Conservation (phyloP, 768 basidiomycete species). For the Coprinopsis cinerea region DNA sequence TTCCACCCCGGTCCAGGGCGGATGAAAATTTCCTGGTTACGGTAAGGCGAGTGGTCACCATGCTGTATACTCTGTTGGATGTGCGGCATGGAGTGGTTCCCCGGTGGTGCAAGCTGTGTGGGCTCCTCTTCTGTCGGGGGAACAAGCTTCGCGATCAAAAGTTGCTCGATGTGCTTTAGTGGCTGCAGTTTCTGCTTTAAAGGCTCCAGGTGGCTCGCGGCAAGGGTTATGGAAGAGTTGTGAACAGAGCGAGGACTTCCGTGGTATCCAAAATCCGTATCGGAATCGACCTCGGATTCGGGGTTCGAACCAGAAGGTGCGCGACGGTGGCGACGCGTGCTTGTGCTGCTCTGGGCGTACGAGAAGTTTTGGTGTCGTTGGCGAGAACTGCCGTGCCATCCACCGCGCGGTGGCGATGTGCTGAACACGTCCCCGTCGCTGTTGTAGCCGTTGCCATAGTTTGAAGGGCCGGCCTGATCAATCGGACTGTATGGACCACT, state of each 20-base stretch:
- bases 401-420: slow-evolving; percentile 14
- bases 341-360: slow-evolving; percentile 18
- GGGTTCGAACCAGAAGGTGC: slow-evolving; percentile 15
- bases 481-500: slow-evolving; percentile 4
- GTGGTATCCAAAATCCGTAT: slow-evolving; percentile 14
- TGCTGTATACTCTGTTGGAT: slow-evolving; percentile 10
- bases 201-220: slow-evolving; percentile 40
- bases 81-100: slow-evolving; percentile 12
- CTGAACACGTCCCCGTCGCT: slow-evolving; percentile 19
- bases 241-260: slow-evolving; percentile 9
- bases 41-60: slow-evolving; percentile 16
- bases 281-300: slow-evolving; percentile 21
- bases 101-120: slow-evolving; percentile 29
- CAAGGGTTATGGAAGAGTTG: slow-evolving; percentile 19
- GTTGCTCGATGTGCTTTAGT: slow-evolving; percentile 62
- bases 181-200: slow-evolving; percentile 59
- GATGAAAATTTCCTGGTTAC: slow-evolving; percentile 52
- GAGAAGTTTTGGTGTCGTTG: slow-evolving; percentile 11
- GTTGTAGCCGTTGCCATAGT: slow-evolving; percentile 6
- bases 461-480: background rate
- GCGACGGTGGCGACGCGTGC: slow-evolving; percentile 17
- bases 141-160: slow-evolving; percentile 65
- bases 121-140: slow-evolving; percentile 61
- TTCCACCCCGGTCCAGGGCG: slow-evolving; percentile 67
- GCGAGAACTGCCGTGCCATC: background rate